Base-by-base conservation (phyloP, 2,329 filamentous ascomycete genomes). In the Venturia asperata region DNA sequence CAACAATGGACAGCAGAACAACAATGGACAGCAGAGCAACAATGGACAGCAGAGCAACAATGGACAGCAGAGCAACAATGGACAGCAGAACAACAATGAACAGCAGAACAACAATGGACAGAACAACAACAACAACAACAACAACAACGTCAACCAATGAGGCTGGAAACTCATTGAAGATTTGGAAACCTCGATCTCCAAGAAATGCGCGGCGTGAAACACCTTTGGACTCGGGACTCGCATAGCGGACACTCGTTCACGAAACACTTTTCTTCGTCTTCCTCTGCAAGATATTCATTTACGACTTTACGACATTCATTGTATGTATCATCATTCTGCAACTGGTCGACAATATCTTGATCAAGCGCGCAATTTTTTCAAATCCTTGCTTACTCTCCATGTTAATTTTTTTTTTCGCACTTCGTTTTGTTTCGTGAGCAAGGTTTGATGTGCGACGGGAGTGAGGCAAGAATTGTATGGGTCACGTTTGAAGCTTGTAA, bases 1-100 rank as follows among this genome's bases (percentile, higher is more conserved):
- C n/a, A 7, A 11, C n/a, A 56, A 27, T 56, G 30, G 30, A 27
- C 39, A 43, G 19, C 34, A 41, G 34, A 61, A 17, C 56, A 39
- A 61, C 34, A 39, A 61, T 19, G 56, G 39, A 34, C 39, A 37
- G 30, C 56, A 39, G 56, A 60, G 10, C 56, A 61, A 41, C 56
- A 61, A 41, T 21, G 34, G 30, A 15, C 27, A 39, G 27, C 30
- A 41, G 30, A 34, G 30, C 30, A 34, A 34, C 30, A 34, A 34
- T 34, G 30, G 30, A 24, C 19, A 41, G 10, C 5, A 61, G 5
- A 61, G 41, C 56, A 61, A 61, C 56, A 61, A 61, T 34, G 39
- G 39, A 13, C 34, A 61, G 58, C 37, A 61, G 24, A 52, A 27
- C 47, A 52, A 27, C 47, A 52, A 52, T 21, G 56, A n/a, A 34